These are phyloP conservation scores for Smithsoniella earleae DNA, from an alignment of 163 green algal species.

Conservation along the genomic window DNA sequence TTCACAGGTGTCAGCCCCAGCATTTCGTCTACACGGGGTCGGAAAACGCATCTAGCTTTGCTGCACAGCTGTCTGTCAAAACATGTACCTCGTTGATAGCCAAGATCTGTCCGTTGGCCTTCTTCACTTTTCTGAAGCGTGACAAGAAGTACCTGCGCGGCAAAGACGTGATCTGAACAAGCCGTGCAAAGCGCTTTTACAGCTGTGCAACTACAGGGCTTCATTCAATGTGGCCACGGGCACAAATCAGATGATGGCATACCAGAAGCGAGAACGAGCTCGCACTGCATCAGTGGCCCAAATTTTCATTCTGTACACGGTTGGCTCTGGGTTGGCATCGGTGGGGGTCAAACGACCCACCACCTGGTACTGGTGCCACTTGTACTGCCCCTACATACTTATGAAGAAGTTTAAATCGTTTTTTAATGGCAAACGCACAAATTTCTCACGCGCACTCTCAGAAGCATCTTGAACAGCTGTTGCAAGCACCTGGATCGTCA, in stretches of 20 bases:
- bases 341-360: constrained; percentile 93
- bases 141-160: constrained; percentile 92
- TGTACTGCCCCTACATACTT: constrained; percentile 70
- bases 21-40: no score
- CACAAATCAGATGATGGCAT: constrained; percentile 35
- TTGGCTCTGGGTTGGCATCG: constrained; percentile 70
- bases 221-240: no score
- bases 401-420: background rate
- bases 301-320: constrained; percentile 99
- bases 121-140: constrained; percentile 96
- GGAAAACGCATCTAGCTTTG: no score
- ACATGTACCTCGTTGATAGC: constrained; percentile 80
- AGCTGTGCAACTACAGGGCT: no score
- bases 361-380: constrained; percentile 98
- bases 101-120: constrained; percentile 97
- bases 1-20: no score
- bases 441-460: no score
- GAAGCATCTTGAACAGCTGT: no score
- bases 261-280: constrained; percentile 99
- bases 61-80: background rate
- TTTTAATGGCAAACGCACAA: background rate
- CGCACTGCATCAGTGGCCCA: constrained; percentile 83
- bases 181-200: no score
- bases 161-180: background rate
- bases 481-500: no score